Base-by-base conservation (phyloP, 352 stramenopile genomes). In the Phytophthora palmivora region DNA sequence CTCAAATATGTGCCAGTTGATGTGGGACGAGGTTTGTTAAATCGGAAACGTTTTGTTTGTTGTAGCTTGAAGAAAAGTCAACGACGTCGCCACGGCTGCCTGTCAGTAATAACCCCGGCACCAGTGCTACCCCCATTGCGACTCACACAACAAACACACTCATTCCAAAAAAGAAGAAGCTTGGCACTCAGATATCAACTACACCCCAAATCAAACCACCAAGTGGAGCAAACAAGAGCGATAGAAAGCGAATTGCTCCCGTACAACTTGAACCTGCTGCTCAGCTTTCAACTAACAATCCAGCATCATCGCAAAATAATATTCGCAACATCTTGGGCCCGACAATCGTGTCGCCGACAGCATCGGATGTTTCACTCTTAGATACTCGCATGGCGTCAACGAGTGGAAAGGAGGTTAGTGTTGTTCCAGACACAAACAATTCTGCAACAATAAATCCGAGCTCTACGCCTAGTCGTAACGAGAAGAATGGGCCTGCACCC, bases 251-350 rank as follows among this genome's bases (percentile, higher is more conserved):
- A 10, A 89, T 92, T 6, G 43, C 73, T 3, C 82, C 82, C 30
- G 70, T 85, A 14, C 52, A 83, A n/a, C 54, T 89, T 39, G 68
- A 74, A 72, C 34, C 39, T n/a, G 58, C 67, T 24, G 9, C 26
- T 16, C 49, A 60, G 10, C 24, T 44, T 51, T 49, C 43, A 33
- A 24, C 44, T 16, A 76, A 56, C 33, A 28, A 89, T 54, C 51
- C 79, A 32, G 82, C 79, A 6, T 92, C 81, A 12, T 76, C 74
- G n/a, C 67, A 84, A n/a, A 91, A 90, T 71, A 87, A 90, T 45
- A 92, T 92, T 53, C 79, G 80, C 30, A 91, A 92, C 41, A 92
- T 92, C 54, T 71, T 91, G 6, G 76, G 78, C 4, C 84, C 84
- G 9, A 86, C 74, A 5, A 54, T 87, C 30, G 28, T 74, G 21